Evolutionary conservation across 306 rosid species (phyloP).

Genomic region (Pterocarpus santalinus): DNA sequence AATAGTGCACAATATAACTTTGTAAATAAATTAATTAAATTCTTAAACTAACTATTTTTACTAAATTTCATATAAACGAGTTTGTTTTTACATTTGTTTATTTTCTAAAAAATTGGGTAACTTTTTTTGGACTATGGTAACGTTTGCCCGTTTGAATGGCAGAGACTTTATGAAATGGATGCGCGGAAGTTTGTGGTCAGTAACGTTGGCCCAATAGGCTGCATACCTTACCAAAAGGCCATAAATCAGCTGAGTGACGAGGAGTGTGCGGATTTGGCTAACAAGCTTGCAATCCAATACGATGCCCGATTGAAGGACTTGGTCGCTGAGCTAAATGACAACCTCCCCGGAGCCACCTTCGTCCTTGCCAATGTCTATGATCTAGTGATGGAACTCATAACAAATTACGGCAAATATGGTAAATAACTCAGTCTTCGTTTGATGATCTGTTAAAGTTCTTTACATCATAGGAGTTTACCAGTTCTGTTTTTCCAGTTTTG

Average conservation of each 20-base stretch:
- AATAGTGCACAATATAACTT: too few species aligned
- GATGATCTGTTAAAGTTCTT: background rate
- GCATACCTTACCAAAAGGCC: conserved; percentile 86
- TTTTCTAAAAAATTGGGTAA: too few species aligned
- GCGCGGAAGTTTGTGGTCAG: conserved; percentile 74
- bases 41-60: background rate
- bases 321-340: conserved; percentile 62
- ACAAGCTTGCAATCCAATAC: conserved; percentile 70
- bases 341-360: conserved; percentile 72
- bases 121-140: too few species aligned
- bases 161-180: conserved; percentile 78
- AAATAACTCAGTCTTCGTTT: background rate
- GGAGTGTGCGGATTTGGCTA: conserved; percentile 72
- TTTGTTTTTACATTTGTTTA: too few species aligned
- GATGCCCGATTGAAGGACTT: conserved; percentile 75
- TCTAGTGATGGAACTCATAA: conserved; percentile 65
- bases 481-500: background rate
- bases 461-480: background rate
- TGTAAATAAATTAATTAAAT: too few species aligned
- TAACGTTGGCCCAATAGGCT: conserved; percentile 85
- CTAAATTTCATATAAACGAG: background rate
- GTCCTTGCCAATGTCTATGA: conserved; percentile 78
- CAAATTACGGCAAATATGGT: conserved; percentile 69
- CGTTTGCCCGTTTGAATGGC: conserved; percentile 12
- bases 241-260: conserved; percentile 67